These are phyloP conservation scores for Ambrosia hybrid DNA, from an alignment of 140 eudicot species.

Conservation along the genomic window DNA sequence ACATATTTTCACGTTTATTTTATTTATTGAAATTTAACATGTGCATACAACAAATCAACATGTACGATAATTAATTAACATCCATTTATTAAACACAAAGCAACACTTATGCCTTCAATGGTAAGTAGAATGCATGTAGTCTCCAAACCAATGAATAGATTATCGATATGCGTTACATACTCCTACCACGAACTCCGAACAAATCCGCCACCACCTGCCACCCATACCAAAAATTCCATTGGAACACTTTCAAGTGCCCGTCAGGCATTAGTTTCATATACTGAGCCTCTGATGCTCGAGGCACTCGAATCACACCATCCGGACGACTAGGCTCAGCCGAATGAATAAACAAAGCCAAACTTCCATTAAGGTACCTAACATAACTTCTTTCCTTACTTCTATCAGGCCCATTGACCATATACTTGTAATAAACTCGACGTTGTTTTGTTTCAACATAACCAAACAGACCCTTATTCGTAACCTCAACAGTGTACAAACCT, in stretches of 20 bases:
- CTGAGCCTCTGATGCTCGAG: constrained; percentile 30
- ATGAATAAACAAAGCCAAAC: constrained; percentile 27
- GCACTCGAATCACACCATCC: constrained; percentile 11
- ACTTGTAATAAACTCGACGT: constrained; percentile 30
- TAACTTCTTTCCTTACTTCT: constrained; percentile 26
- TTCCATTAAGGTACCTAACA: constrained; percentile 7
- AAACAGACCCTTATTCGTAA: constrained; percentile 26
- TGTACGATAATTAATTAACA: constrained; percentile 9
- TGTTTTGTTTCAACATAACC: constrained; percentile 42
- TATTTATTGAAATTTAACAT: background rate
- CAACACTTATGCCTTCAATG: background rate
- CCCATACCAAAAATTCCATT: background rate
- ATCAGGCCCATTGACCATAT: constrained; percentile 10
- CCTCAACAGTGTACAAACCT: constrained; percentile 33
- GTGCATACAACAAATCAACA: constrained; percentile 10
- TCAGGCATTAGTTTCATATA: constrained; percentile 38
- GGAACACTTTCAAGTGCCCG: background rate
- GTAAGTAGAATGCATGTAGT: no score
- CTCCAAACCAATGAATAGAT: background rate
- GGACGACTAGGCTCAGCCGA: constrained; percentile 30
- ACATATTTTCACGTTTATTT: background rate
- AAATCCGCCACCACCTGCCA: constrained; percentile 36
- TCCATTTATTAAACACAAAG: constrained; percentile 12
- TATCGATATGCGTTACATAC: background rate
- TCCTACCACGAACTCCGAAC: constrained; percentile 19